Conservation (phyloP, 352 stramenopile species). For the Phytophthora hibernalis region DNA sequence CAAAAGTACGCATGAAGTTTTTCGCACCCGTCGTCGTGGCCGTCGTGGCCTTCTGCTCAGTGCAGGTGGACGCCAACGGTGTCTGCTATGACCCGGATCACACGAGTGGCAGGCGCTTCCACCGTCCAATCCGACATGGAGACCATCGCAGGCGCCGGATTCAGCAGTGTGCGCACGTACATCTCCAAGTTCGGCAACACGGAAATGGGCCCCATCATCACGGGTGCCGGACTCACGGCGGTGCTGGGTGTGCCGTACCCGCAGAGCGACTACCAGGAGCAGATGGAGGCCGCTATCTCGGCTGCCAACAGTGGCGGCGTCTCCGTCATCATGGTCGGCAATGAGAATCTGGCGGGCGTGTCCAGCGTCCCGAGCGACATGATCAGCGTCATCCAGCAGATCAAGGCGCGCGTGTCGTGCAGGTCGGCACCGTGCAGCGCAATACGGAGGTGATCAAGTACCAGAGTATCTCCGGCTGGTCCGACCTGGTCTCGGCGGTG, state of each 20-base stretch:
- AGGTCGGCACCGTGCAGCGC: conserved; percentile 74
- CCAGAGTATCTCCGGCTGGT: conserved; percentile 41
- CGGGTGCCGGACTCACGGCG: conserved; percentile 49
- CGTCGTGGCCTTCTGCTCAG: conserved; percentile 45
- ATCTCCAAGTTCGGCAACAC: conserved; percentile 63
- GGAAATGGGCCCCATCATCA: conserved; percentile 61
- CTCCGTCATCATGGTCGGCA: conserved; percentile 69
- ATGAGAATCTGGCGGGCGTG: conserved; percentile 62
- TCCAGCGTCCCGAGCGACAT: conserved; percentile 45
- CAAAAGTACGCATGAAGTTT: conserved; percentile 52
- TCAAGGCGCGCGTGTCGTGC: conserved; percentile 60
- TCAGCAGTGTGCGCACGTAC: conserved; percentile 74
- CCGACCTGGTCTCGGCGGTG: conserved; percentile 44
- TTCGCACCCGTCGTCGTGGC: conserved; percentile 39
- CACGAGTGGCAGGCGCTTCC: conserved; percentile 37
- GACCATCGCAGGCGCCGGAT: conserved; percentile 57
- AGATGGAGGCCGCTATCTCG: conserved; percentile 49
- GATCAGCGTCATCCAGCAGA: conserved; percentile 55
- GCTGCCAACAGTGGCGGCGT: conserved; percentile 55
- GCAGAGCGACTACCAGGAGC: conserved; percentile 49
- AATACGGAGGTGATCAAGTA: conserved; percentile 63
- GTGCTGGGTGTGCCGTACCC: conserved; percentile 62
- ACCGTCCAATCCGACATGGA: conserved; percentile 55
- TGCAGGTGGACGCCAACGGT: conserved; percentile 58
- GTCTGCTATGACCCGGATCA: conserved; percentile 80